These are phyloP conservation scores for Cadophora sp. DNA, from an alignment of 2,329 filamentous ascomycete genomes.

Conservation along the genomic window DNA sequence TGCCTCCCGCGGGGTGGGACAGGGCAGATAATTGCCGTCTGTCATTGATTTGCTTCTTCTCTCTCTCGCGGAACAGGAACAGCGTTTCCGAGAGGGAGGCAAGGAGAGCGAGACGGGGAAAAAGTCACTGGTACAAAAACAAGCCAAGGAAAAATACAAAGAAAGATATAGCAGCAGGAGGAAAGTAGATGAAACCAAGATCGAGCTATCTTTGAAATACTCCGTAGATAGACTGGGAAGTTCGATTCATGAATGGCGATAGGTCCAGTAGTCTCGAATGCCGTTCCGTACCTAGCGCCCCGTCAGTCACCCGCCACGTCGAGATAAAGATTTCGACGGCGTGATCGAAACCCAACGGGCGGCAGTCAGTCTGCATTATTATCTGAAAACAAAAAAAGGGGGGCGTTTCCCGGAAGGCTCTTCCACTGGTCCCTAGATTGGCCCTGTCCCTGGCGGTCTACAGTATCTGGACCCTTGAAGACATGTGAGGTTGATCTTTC, in stretches of 20 bases:
- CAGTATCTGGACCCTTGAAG: conserved; percentile 18
- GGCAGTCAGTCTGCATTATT: neutral
- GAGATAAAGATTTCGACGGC: conserved; percentile 4
- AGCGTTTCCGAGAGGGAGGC: neutral
- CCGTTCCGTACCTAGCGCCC: neutral
- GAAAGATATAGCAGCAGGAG: conserved; percentile 11
- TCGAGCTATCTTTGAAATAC: no score
- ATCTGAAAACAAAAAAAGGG: conserved; percentile 11
- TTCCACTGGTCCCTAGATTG: conserved; percentile 5
- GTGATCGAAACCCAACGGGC: conserved; percentile 9
- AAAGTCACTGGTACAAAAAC: conserved; percentile 5
- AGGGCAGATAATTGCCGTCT: neutral
- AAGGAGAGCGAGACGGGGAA: conserved; percentile 3
- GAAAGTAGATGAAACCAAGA: conserved; percentile 1
- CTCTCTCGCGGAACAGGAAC: conserved; percentile 15
- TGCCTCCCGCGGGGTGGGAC: conserved; percentile 12
- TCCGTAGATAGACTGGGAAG: neutral
- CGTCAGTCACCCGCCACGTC: neutral
- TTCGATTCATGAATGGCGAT: neutral
- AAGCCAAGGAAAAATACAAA: neutral
- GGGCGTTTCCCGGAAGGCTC: conserved; percentile 5
- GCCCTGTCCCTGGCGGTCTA: conserved; percentile 12
- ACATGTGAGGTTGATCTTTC: neutral
- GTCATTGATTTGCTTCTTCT: neutral
- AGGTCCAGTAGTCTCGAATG: neutral